Evolutionary conservation across 2,329 filamentous ascomycete genomes (phyloP).

Genomic region (Calycina marina): DNA sequence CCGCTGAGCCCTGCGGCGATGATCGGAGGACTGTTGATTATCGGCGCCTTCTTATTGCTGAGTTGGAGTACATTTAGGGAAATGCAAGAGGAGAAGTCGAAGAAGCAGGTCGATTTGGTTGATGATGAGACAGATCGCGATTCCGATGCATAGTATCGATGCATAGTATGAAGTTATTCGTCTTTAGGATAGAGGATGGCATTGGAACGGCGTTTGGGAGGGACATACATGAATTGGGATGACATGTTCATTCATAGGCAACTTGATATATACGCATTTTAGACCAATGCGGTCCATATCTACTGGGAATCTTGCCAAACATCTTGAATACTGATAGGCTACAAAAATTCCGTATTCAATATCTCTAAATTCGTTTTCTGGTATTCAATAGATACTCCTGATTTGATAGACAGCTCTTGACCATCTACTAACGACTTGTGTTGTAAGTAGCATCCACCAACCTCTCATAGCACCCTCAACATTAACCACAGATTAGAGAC

Average conservation of each 20-base stretch:
- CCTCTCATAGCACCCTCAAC: too few relatives aligned
- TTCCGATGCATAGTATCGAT: slow-evolving; percentile 4
- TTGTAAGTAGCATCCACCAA: too few relatives aligned
- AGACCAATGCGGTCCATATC: too few relatives aligned
- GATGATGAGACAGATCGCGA: slow-evolving; percentile 28
- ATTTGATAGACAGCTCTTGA: too few relatives aligned
- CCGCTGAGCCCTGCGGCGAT: slow-evolving; percentile 63
- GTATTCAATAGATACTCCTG: too few relatives aligned
- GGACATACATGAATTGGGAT: not conserved
- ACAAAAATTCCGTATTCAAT: too few relatives aligned
- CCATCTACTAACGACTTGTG: too few relatives aligned
- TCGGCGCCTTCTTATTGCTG: slow-evolving; percentile 72
- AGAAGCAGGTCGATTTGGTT: slow-evolving; percentile 31
- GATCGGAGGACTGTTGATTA: slow-evolving; percentile 72
- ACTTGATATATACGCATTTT: too few relatives aligned
- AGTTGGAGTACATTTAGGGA: slow-evolving; percentile 88
- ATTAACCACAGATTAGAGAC: too few relatives aligned
- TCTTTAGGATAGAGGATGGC: not conserved
- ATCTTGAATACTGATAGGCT: too few relatives aligned
- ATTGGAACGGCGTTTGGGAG: not conserved
- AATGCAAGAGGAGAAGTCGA: slow-evolving; percentile 69
- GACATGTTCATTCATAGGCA: not conserved
- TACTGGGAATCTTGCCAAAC: too few relatives aligned
- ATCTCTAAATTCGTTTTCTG: too few relatives aligned
- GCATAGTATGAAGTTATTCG: not conserved